A percentile compares a stretch with the other conserved stretches of the same genome.
These are phyloP conservation scores for Pseudofabraea citricarpa DNA, from an alignment of 2,329 filamentous ascomycete species.

Conservation along the genomic window DNA sequence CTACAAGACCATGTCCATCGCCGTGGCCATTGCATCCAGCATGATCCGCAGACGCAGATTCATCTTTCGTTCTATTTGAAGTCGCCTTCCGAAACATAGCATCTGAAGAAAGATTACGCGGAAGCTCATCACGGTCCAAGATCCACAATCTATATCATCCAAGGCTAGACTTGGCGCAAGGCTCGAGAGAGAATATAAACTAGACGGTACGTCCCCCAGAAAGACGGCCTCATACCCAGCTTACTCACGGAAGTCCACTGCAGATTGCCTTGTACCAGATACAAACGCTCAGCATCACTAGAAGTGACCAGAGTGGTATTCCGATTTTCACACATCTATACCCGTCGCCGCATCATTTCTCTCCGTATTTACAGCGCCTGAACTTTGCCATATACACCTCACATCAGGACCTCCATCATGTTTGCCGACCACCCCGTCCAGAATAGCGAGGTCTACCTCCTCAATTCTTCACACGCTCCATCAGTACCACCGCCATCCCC, in stretches of 20 bases:
- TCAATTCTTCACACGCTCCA: conserved; percentile 17
- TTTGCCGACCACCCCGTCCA: conserved; percentile 23
- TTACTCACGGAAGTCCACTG: background rate
- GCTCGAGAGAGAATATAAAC: conserved; percentile 10
- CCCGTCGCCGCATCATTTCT: too few species aligned
- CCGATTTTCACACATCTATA: too few species aligned
- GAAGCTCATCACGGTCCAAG: conserved; percentile 4
- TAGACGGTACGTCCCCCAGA: conserved; percentile 6
- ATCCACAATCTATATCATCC: background rate
- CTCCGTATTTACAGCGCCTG: too few species aligned
- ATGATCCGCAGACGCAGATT: conserved; percentile 26
- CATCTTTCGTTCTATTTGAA: conserved; percentile 26
- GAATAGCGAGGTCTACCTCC: conserved; percentile 30
- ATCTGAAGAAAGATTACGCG: conserved; percentile 12
- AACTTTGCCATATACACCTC: too few species aligned
- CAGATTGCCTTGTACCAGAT: background rate
- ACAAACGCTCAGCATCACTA: background rate
- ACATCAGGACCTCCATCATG: too few species aligned
- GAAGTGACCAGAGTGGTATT: too few species aligned
- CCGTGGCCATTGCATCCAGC: conserved; percentile 17
- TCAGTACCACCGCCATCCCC: conserved; percentile 25
- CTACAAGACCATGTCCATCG: conserved; percentile 15
- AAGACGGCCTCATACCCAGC: background rate
- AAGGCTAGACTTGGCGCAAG: conserved; percentile 2
- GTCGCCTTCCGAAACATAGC: conserved; percentile 4